A percentile compares a stretch with the other conserved stretches of the same genome.
phyloP scores from a whole-genome alignment of 2,329 filamentous ascomycete genomes.

The Cercospora sp. region DNA sequence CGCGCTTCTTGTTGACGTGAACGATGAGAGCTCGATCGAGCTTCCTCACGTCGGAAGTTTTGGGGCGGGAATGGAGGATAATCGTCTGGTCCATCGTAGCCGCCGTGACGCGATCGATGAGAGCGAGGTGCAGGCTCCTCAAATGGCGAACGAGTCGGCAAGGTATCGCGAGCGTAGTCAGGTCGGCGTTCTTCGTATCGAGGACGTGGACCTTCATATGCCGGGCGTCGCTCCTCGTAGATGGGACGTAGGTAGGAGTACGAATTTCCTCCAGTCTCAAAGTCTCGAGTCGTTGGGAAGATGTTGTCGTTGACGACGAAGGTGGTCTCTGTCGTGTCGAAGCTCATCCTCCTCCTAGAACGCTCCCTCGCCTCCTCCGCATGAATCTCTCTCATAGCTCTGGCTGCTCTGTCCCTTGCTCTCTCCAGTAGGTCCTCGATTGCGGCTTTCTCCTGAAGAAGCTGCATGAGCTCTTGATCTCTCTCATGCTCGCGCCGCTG shows the following conservation, averaged over 20 bases:
- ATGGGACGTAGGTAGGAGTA: not conserved
- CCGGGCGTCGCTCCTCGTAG: not conserved
- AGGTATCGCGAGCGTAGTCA: not conserved
- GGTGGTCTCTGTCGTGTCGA: not conserved
- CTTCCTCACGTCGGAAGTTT: not conserved
- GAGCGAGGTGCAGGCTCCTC: not conserved
- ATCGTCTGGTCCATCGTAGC: not conserved
- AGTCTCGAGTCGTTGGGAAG: not conserved
- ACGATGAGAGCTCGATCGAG: not conserved
- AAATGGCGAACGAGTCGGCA: not conserved
- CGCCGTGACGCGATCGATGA: not conserved
- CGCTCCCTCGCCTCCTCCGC: not conserved
- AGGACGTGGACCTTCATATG: not conserved
- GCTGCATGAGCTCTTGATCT: not conserved
- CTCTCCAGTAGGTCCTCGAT: not conserved
- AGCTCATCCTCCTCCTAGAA: not conserved
- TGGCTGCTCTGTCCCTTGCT: not conserved
- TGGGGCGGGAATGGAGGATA: not conserved
- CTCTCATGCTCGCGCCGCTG: not conserved
- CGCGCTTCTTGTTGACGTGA: not conserved
- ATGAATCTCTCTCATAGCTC: not conserved
- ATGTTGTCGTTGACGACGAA: not conserved
- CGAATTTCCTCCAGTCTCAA: not conserved
- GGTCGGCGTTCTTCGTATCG: constrained; percentile 6
- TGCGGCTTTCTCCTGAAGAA: not conserved